Percentiles rank a stretch among this genome's conserved stretches.
Evolutionary conservation across 148 eudicot species (phyloP).

Genomic region (Vaccinium darrowii): DNA sequence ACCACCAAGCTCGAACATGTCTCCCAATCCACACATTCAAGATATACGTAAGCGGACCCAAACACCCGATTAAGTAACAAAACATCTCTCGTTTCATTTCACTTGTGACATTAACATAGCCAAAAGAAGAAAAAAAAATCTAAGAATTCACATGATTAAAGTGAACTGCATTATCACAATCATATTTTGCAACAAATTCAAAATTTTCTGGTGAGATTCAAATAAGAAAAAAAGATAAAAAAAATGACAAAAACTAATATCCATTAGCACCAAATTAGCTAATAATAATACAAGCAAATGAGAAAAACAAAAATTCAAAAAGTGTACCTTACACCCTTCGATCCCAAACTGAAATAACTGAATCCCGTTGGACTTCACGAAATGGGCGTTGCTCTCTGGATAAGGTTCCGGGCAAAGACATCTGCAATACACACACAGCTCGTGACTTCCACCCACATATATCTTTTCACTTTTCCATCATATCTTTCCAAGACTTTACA

Average conservation of each 20-base stretch:
- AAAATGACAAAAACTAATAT: neutral
- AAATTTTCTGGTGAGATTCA: neutral
- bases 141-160: slow-evolving; percentile 11
- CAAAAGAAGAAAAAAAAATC: neutral
- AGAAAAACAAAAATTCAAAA: neutral
- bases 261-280: neutral
- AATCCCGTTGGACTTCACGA: slow-evolving; percentile 70
- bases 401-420: slow-evolving; percentile 91
- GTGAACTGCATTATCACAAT: slow-evolving; percentile 6
- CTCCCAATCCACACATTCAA: neutral
- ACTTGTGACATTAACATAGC: too few species aligned
- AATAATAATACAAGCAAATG: neutral
- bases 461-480: neutral
- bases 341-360: slow-evolving; percentile 75
- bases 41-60: too few species aligned
- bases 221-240: neutral
- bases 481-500: too few species aligned
- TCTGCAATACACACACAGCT: slow-evolving; percentile 30
- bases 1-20: neutral
- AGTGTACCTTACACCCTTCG: slow-evolving; percentile 74
- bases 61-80: too few species aligned
- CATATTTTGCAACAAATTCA: neutral
- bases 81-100: too few species aligned
- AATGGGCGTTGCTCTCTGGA: slow-evolving; percentile 64
- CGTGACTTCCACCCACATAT: neutral